These are phyloP conservation scores for Cephaloascus albidus DNA, from an alignment of 805 yeast genomes.

Conservation along the genomic window DNA sequence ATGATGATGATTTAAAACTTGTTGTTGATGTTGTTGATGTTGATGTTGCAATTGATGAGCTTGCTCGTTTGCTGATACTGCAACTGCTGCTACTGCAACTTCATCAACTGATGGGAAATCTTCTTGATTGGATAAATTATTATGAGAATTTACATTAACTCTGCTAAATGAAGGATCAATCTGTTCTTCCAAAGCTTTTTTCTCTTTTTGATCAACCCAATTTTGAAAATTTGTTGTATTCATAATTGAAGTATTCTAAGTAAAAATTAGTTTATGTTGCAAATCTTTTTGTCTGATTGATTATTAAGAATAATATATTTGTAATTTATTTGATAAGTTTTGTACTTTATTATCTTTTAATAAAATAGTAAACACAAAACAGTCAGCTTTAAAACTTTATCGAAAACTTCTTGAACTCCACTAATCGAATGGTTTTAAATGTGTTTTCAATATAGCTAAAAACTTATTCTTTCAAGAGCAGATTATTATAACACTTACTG, in stretches of 20 bases:
- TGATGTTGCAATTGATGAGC: constrained; percentile 7
- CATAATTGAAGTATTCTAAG: too few relatives aligned
- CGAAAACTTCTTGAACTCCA: too few relatives aligned
- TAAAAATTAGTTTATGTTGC: too few relatives aligned
- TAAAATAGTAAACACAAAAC: too few relatives aligned
- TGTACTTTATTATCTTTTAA: too few relatives aligned
- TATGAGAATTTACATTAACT: not conserved
- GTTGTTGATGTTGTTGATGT: constrained; percentile 3
- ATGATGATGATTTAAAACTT: constrained; percentile 4
- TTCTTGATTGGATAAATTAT: not conserved
- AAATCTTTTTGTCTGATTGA: too few relatives aligned
- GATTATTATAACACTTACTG: too few relatives aligned
- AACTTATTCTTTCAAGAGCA: too few relatives aligned
- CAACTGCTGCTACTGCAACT: constrained; percentile 5
- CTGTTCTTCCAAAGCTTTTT: constrained; percentile 5
- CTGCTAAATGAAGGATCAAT: constrained; percentile 1
- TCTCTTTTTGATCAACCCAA: constrained; percentile 8
- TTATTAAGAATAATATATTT: not conserved
- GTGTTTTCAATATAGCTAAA: too few relatives aligned
- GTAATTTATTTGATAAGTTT: not conserved
- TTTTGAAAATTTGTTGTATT: constrained; percentile 5
- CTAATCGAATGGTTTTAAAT: too few relatives aligned
- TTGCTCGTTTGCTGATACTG: constrained; percentile 4
- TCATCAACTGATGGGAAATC: constrained; percentile 4
- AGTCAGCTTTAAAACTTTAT: too few relatives aligned